phyloP scores from a whole-genome alignment of 2,329 filamentous ascomycete genomes.

The Keithomyces neogunnii region DNA sequence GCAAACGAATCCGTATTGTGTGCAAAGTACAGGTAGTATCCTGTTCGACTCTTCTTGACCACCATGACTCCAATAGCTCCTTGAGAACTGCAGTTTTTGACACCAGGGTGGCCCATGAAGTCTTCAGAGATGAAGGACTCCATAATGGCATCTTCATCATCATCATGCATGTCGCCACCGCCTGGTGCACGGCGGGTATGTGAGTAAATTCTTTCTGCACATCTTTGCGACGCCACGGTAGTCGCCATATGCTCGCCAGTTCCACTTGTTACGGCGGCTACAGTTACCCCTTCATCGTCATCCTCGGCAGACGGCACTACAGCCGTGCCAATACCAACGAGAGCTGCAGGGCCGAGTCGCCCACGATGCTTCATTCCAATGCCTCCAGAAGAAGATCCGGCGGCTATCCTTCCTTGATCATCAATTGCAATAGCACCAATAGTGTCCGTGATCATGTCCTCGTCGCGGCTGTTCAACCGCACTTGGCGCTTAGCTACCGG shows the following conservation, averaged over 20 bases:
- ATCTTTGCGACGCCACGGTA: conserved; percentile 80
- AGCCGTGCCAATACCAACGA: conserved; percentile 85
- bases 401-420: conserved; percentile 75
- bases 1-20: conserved; percentile 92
- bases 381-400: conserved; percentile 90
- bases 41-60: conserved; percentile 72
- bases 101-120: conserved; percentile 87
- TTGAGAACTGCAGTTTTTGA: conserved; percentile 68
- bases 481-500: conserved; percentile 9
- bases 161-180: conserved; percentile 56
- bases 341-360: conserved; percentile 81
- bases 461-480: conserved; percentile 21
- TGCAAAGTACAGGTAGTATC: conserved; percentile 81
- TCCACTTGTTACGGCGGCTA: conserved; percentile 83
- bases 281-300: conserved; percentile 60
- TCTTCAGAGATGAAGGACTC: conserved; percentile 74
- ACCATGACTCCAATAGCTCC: conserved; percentile 86
- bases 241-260: conserved; percentile 98
- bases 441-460: conserved; percentile 76
- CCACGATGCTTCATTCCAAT: conserved; percentile 98
- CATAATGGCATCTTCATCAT: conserved; percentile 70
- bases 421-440: conserved; percentile 95
- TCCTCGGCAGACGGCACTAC: conserved; percentile 69
- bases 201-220: conserved; percentile 76
- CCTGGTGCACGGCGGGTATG: conserved; percentile 50